Evolutionary conservation across 176 grass and related monocot genomes (phyloP), one percentile per base, ranked within the genome.

Genomic region (Alopecurus myosuroides): DNA sequence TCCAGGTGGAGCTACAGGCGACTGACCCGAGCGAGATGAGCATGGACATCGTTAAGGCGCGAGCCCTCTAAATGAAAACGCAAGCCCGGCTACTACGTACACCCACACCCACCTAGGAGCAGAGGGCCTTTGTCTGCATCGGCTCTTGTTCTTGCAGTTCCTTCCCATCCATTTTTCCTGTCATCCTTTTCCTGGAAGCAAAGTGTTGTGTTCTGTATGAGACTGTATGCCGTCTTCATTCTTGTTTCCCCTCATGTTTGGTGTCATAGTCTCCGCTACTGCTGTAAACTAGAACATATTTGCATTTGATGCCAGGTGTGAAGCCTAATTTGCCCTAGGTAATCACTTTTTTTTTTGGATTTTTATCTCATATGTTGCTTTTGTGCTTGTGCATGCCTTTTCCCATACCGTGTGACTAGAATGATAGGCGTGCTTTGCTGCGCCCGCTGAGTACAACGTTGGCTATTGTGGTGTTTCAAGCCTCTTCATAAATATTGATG

Each of bases 1-100:
- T 98, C 31, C 95, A 98, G 88, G 89, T 98, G 57, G 95, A 98
- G 87, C 85, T 98, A 34, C 95, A 98, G 78, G 95, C 95, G 7
- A 98, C 95, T 28, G 95, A 98, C 39, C 95, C 95, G 1, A 98
- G 95, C 7, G 95, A 98, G 77, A 98, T 98, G 92, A 98, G 95
- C 93, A 88, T 98, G 85, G 95, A 98, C 34, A 98, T 95, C 35
- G n/a, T 98, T 81, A 98, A 98, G 73, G 60, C 75, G 51, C 91
- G 95, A 78, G 95, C 93, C 82, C 81, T 95, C 89, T 98, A 68
- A 90, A 68, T 49, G 67, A 67, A 70, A 77, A 65, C 11, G 20
- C 31, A 48, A 87, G 18, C 14, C 57, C 9, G 17, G 53, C n/a
- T 49, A 41, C 20, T 26, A 49, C 57, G 37, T 72, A 82, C 18